Percentiles rank a stretch among this genome's conserved stretches.
Evolutionary conservation across 768 basidiomycete genomes (phyloP).

Genomic region (Zangia roseola): DNA sequence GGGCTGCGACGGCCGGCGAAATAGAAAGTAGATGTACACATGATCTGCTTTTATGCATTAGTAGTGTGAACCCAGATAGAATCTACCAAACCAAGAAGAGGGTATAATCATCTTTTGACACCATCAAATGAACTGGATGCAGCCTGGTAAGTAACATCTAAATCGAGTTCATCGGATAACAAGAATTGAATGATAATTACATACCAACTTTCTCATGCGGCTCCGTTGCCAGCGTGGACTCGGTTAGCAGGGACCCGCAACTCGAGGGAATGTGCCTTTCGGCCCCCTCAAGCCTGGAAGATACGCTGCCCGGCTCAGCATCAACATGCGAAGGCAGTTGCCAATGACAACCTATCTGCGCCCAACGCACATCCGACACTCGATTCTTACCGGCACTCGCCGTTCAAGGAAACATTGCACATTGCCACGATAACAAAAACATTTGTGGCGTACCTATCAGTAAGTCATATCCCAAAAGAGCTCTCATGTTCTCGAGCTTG

Average conservation of each 20-base stretch:
- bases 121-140: background rate
- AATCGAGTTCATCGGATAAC: background rate
- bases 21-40: constrained; percentile 6
- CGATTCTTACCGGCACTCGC: too few relatives aligned
- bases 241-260: too few relatives aligned
- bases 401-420: too few relatives aligned
- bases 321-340: background rate
- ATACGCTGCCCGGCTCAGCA: background rate
- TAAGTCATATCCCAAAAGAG: background rate
- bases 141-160: constrained; percentile 1
- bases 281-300: background rate
- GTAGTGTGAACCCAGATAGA: background rate
- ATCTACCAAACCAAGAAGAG: background rate
- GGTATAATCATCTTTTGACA: constrained; percentile 1
- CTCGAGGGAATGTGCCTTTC: too few relatives aligned
- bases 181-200: background rate
- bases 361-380: too few relatives aligned
- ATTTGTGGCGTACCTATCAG: too few relatives aligned
- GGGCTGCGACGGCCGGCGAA: constrained; percentile 13
- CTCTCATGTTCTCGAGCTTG: constrained; percentile 11
- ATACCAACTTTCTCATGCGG: constrained; percentile 13
- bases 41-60: constrained; percentile 13
- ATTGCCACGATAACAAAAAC: too few relatives aligned
- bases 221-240: background rate
- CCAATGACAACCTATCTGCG: too few relatives aligned